A percentile compares a stretch with the other conserved stretches of the same genome.
phyloP scores from a whole-genome alignment of 306 rosid genomes.

The Bauhinia variegata region DNA sequence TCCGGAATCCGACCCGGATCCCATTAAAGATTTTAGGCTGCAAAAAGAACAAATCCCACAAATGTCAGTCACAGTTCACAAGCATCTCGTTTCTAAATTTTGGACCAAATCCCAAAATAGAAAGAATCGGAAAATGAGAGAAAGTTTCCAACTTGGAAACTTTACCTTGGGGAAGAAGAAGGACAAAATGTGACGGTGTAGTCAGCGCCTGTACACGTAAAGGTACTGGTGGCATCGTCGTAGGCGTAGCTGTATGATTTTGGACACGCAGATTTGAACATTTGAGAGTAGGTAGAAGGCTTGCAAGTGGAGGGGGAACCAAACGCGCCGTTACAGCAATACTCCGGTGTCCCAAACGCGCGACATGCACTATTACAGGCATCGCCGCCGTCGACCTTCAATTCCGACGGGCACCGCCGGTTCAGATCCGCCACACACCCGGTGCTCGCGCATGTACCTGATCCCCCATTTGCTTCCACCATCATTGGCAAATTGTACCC shows the following conservation, averaged over 20 bases:
- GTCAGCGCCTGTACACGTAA: slow-evolving; percentile 75
- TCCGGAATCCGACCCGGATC: slow-evolving; percentile 47
- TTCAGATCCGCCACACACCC: slow-evolving; percentile 74
- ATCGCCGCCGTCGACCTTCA: slow-evolving; percentile 61
- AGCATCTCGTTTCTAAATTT: not conserved
- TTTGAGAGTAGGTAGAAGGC: slow-evolving; percentile 70
- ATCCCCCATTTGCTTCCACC: slow-evolving; percentile 62
- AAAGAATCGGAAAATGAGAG: too few relatives aligned
- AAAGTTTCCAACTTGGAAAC: too few relatives aligned
- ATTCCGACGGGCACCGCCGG: slow-evolving; percentile 70
- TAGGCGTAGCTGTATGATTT: slow-evolving; percentile 85
- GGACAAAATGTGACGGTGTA: slow-evolving; percentile 82
- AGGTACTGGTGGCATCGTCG: slow-evolving; percentile 83
- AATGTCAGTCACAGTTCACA: not conserved
- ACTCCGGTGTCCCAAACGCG: slow-evolving; percentile 74
- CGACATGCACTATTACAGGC: slow-evolving; percentile 88
- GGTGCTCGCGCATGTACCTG: slow-evolving; percentile 65
- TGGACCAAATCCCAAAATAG: not conserved
- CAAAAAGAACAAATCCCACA: not conserved
- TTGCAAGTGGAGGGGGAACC: slow-evolving; percentile 69
- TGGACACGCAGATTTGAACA: slow-evolving; percentile 87
- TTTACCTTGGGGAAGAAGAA: slow-evolving; percentile 58
- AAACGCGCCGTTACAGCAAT: slow-evolving; percentile 71
- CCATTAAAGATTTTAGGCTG: slow-evolving; percentile 53
- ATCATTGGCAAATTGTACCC: slow-evolving; percentile 86